Evolutionary conservation across 2,329 filamentous ascomycete genomes (phyloP).

Genomic region (Stemphylium beticola): DNA sequence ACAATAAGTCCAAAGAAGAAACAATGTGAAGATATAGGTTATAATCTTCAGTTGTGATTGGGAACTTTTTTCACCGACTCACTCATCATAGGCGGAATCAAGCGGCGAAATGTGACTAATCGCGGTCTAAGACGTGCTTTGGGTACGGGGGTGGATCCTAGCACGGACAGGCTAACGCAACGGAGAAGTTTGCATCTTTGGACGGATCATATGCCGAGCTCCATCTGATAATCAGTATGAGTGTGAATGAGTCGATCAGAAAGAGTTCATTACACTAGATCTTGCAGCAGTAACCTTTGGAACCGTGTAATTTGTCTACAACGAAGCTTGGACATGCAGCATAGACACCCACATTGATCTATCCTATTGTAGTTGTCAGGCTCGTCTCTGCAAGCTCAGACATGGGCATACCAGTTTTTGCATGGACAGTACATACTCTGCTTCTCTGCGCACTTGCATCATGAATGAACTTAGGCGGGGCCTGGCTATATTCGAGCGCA

Average conservation of each 20-base stretch:
- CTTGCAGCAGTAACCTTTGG: not conserved
- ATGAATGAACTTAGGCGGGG: not conserved
- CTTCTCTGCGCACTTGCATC: not conserved
- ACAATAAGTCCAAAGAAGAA: not conserved
- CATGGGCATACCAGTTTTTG: not conserved
- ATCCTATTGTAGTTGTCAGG: not conserved
- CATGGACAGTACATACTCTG: not conserved
- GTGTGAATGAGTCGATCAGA: not conserved
- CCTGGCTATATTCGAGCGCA: not conserved
- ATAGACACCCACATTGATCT: not conserved
- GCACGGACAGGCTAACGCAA: not conserved
- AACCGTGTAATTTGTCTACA: not conserved
- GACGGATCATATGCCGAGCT: not conserved
- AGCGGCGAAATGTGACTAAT: conserved; percentile 9
- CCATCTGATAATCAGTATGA: not conserved
- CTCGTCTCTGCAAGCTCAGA: not conserved
- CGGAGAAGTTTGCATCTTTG: not conserved
- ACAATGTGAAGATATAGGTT: not conserved
- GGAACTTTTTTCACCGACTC: conserved; percentile 4
- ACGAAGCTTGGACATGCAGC: not conserved
- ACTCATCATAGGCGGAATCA: not conserved
- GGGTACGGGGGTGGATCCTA: not conserved
- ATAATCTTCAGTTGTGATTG: not conserved
- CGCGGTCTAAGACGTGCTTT: not conserved
- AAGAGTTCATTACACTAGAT: not conserved